Percentiles rank a stretch among this genome's conserved stretches.
phyloP scores from a whole-genome alignment of 1,284 basidiomycete genomes.

The Cryptococcus sp. region DNA sequence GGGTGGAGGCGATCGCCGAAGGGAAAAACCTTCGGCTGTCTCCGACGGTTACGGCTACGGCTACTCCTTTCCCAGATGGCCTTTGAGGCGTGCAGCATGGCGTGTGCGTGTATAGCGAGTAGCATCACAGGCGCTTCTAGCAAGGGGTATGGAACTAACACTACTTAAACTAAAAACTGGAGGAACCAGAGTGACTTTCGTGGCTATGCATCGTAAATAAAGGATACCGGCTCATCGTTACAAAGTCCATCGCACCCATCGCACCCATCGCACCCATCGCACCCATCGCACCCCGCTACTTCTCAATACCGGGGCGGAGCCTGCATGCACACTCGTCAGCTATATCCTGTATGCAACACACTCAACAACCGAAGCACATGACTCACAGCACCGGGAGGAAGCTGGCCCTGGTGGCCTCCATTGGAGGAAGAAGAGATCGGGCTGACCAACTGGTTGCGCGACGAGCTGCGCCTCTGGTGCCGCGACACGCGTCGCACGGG shows the following conservation, averaged over 20 bases:
- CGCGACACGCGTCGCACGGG: constrained; percentile 43
- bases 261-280: not conserved
- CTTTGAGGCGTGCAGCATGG: too few species aligned
- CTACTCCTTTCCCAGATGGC: too few species aligned
- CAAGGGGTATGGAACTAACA: too few species aligned
- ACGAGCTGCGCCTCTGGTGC: constrained; percentile 32
- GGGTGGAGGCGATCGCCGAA: too few species aligned
- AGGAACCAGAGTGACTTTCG: too few species aligned
- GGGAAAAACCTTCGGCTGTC: too few species aligned
- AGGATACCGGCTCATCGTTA: not conserved
- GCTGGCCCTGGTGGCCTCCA: constrained; percentile 14
- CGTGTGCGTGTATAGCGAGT: too few species aligned
- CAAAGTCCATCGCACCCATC: not conserved
- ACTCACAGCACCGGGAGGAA: constrained; percentile 34
- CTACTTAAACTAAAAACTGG: not conserved
- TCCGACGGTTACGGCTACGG: too few species aligned
- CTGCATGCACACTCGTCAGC: constrained; percentile 7
- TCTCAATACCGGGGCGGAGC: constrained; percentile 17
- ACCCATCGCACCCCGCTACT: not conserved
- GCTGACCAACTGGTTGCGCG: constrained; percentile 28
- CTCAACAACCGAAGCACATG: not conserved
- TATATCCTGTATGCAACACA: not conserved
- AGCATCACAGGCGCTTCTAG: too few species aligned
- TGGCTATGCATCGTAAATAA: not conserved
- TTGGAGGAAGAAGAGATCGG: constrained; percentile 16